Base-by-base conservation (phyloP, 2,329 filamentous ascomycete genomes). In the Allantophomopsis cytisporea region DNA sequence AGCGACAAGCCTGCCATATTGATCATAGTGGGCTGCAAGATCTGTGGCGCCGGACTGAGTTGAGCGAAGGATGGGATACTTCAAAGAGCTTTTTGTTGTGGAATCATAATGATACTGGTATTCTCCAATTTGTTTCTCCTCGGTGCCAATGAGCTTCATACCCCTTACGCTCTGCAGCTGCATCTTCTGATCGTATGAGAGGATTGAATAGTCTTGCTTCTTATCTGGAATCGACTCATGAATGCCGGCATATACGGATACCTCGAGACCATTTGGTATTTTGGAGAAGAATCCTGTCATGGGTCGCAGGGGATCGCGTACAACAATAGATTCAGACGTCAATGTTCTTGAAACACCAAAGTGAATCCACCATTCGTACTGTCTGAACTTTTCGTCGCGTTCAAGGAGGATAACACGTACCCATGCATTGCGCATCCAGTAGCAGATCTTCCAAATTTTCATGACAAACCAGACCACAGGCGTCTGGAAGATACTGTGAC, bases 1-100 rank as follows among this genome's bases (percentile, higher is more conserved):
- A 13, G 51, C 47, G 5, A 47, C 47, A 32, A 60, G 52, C 17
- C 59, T 50, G 2, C 59, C 58, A 21, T 55, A 46, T 14, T 52
- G 53, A 43, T 61, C 59, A 32, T 61, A 61, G 40, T 52, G 53
- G 39, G 53, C 55, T 2, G 49, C 45, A 36, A 40, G 35, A 12
- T 36, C 35, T 28, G 42, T 41, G n/a, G 42, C 41, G 16, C 41
- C 43, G 20, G 39, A 42, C 17, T 43, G 11, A 8, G 31, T 38
- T n/a, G 17, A 31, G 3, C 31, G 30, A 15, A 21, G 12, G 13
- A 31, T 31, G 7, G 37, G 23, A 20, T 11, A 33, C 15, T 31
- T 16, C 32, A 15, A 13, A 34, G 14, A 15, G 15, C 4, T 36
- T 7, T 18, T 23, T 10, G 14, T 21, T n/a, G 35, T n/a, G 13